phyloP scores from a whole-genome alignment of 2,329 filamentous ascomycete species.

The Aureobasidium sp. region DNA sequence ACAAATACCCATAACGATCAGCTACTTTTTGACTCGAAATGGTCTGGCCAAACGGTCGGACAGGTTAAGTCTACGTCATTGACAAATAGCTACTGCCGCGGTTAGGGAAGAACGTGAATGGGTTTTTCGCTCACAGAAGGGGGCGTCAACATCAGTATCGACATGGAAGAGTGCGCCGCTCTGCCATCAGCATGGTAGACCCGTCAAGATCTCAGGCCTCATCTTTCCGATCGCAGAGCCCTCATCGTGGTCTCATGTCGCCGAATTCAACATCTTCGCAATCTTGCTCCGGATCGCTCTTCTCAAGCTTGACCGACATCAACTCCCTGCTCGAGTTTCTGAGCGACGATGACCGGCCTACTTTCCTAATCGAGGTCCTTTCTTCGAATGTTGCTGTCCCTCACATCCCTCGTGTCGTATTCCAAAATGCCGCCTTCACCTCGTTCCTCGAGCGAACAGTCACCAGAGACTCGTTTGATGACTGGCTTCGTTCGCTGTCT shows the following conservation, averaged over 20 bases:
- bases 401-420: conserved; percentile 8
- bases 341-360: conserved; percentile 6
- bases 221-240: conserved; percentile 1
- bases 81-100: not conserved
- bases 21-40: not conserved
- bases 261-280: conserved; percentile 6
- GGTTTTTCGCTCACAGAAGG: not conserved
- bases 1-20: not conserved
- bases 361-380: conserved; percentile 1
- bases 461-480: not conserved
- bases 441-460: not conserved
- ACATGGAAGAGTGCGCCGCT: not conserved
- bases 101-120: not conserved
- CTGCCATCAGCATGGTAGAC: conserved; percentile 4
- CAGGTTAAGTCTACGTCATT: not conserved
- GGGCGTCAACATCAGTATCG: not conserved
- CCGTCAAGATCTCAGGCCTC: conserved; percentile 3
- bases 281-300: not conserved
- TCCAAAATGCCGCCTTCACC: conserved; percentile 5
- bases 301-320: not conserved
- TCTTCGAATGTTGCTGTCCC: not conserved
- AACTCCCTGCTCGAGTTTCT: conserved; percentile 4
- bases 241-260: not conserved
- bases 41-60: not conserved
- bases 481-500: conserved; percentile 3